Percentiles rank a stretch among this genome's conserved stretches.
Evolutionary conservation across 805 yeast species (phyloP).

Genomic region (Blastobotrys parvus): DNA sequence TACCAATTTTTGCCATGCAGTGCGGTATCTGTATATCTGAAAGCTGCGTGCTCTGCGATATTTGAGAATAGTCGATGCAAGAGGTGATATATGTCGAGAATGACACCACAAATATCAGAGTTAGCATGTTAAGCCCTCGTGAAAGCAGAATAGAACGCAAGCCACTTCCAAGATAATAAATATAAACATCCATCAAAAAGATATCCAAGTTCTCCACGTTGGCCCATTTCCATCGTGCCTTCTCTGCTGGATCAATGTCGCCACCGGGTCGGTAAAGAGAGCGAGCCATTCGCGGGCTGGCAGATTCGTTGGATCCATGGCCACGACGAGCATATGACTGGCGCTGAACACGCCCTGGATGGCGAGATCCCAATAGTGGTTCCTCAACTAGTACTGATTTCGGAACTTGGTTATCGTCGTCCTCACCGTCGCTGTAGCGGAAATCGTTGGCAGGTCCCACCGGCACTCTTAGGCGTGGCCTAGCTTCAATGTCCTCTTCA

Average conservation of each 20-base stretch:
- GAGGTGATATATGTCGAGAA: conserved; percentile 71
- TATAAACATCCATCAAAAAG: conserved; percentile 73
- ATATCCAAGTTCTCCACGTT: conserved; percentile 86
- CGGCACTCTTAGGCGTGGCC: not conserved
- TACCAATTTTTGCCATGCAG: conserved; percentile 41
- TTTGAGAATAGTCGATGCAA: conserved; percentile 63
- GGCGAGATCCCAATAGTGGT: not conserved
- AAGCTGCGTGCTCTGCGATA: conserved; percentile 26
- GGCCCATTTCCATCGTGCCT: conserved; percentile 95
- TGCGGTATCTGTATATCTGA: conserved; percentile 37
- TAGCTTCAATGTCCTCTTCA: not conserved
- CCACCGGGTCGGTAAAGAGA: not conserved
- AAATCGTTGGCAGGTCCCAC: no score
- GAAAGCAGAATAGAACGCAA: conserved; percentile 65
- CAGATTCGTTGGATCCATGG: not conserved
- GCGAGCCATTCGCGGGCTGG: not conserved
- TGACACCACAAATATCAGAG: conserved; percentile 69
- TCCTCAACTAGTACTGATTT: not conserved
- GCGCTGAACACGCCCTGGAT: not conserved
- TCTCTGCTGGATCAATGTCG: conserved; percentile 35
- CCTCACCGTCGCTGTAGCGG: not conserved
- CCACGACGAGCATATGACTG: not conserved
- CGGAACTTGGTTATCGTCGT: not conserved
- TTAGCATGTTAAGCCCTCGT: conserved; percentile 57
- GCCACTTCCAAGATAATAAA: conserved; percentile 82